A percentile compares a stretch with the other conserved stretches of the same genome.
Evolutionary conservation across 2,329 filamentous ascomycete genomes (phyloP).

Genomic region (Phoma herbarum): DNA sequence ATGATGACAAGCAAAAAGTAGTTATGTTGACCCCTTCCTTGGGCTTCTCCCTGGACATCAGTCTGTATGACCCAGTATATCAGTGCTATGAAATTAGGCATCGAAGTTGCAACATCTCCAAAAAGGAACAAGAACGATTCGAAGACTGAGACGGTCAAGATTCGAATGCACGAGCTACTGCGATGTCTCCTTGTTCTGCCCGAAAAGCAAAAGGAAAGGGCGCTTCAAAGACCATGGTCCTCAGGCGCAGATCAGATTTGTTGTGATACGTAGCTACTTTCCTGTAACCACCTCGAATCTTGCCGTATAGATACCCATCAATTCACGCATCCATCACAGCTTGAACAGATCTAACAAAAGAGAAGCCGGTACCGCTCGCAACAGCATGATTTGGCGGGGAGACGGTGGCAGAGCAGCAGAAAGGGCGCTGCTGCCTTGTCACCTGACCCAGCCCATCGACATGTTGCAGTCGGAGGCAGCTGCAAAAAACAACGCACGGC

Average conservation of each 20-base stretch:
- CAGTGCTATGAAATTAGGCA: neutral
- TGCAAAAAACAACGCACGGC: neutral
- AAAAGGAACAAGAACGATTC: too few relatives aligned
- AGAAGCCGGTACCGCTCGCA: too few relatives aligned
- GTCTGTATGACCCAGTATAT: neutral
- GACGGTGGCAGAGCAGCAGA: too few relatives aligned
- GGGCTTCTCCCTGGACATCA: too few relatives aligned
- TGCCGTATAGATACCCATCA: neutral
- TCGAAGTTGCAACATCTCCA: too few relatives aligned
- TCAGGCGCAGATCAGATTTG: neutral
- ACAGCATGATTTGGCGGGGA: too few relatives aligned
- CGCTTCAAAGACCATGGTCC: neutral
- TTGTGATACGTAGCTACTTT: neutral
- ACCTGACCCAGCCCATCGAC: neutral
- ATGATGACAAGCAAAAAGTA: neutral
- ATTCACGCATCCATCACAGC: neutral
- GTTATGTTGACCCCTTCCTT: too few relatives aligned
- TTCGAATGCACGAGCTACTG: too few relatives aligned
- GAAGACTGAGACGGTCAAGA: too few relatives aligned
- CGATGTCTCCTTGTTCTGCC: too few relatives aligned
- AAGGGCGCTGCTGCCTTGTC: neutral
- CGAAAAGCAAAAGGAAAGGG: neutral
- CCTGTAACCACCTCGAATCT: neutral
- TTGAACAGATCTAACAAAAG: too few relatives aligned
- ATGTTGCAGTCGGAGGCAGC: too few relatives aligned